These are phyloP conservation scores for Lasiodiplodia sp. DNA, from an alignment of 2,329 filamentous ascomycete species.

Conservation along the genomic window DNA sequence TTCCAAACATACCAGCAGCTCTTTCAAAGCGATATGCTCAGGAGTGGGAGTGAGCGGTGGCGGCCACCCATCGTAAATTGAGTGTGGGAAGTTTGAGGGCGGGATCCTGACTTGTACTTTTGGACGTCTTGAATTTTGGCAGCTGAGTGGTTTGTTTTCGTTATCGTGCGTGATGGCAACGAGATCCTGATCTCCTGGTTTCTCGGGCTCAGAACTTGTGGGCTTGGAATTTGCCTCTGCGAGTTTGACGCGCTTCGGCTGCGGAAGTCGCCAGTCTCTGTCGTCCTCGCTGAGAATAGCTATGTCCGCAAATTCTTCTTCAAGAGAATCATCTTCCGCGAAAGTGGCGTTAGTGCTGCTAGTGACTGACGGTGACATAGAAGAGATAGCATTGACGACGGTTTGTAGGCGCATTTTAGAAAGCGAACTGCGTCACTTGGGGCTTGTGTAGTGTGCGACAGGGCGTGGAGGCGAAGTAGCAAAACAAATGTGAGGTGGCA, in stretches of 20 bases:
- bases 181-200: neutral
- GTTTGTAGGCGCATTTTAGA: neutral
- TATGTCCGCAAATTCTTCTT: neutral
- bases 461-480: neutral
- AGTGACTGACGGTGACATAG: neutral
- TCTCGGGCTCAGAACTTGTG: neutral
- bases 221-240: neutral
- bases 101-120: neutral
- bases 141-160: neutral
- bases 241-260: neutral
- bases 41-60: neutral
- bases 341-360: neutral
- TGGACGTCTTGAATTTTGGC: neutral
- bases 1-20: constrained; percentile 4
- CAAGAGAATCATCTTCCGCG: neutral
- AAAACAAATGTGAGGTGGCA: constrained; percentile 17
- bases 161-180: neutral
- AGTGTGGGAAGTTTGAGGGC: neutral
- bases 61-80: constrained; percentile 5
- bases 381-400: neutral
- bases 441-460: neutral
- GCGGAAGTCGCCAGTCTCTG: neutral
- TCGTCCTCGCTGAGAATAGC: neutral
- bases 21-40: neutral
- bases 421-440: neutral